Base-by-base conservation (phyloP, 495 filamentous ascomycete genomes). In the Jackrogersella minutella region DNA sequence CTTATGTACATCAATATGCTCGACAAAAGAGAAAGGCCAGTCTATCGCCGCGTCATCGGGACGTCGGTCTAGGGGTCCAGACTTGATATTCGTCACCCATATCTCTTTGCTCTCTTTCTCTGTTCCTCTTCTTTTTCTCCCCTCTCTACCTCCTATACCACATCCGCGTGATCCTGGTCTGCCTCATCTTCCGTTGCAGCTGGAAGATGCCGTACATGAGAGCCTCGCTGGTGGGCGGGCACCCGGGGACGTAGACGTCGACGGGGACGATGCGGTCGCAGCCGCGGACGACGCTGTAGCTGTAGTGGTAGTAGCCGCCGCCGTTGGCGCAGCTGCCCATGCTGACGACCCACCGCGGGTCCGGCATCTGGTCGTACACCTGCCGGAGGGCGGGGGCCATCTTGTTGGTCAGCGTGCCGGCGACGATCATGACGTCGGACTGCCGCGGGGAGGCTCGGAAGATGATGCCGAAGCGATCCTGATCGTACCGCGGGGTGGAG, bases 361-460 rank as follows among this genome's bases (percentile, higher is more conserved):
- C 93, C 37, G 93, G 93, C 93, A 97, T 97, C 81, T 97, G 93
- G 80, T 97, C 93, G 76, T 97, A 97, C 30, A 97, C 93, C 79
- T 97, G 93, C 69, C 93, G 84, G 74, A 97, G 84, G 40, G 93
- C 93, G 30, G 93, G 92, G 7, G 93, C 93, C 93, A 97, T 97
- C 85, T 97, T 97, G 82, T 97, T 97, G 36, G 93, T 97, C 67
- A 97, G 83, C 1, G 93, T 97, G 39, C 93, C 93, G 24, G 93
- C 93, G 9, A 97, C 93, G 74, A 97, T 97, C 93, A 97, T 97
- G 64, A 97, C 92, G 80, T 97, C 93, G 52, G 91, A 95, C 80
- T 97, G 93, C 22, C 93, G 91, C 1, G 93, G 93, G 19, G 92
- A 96, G 60, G 93, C 93, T 71, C 93, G 90, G 88, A 97, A 97